Base-by-base conservation (phyloP, 1,284 basidiomycete species). In the Cryptococcus neoformans region DNA sequence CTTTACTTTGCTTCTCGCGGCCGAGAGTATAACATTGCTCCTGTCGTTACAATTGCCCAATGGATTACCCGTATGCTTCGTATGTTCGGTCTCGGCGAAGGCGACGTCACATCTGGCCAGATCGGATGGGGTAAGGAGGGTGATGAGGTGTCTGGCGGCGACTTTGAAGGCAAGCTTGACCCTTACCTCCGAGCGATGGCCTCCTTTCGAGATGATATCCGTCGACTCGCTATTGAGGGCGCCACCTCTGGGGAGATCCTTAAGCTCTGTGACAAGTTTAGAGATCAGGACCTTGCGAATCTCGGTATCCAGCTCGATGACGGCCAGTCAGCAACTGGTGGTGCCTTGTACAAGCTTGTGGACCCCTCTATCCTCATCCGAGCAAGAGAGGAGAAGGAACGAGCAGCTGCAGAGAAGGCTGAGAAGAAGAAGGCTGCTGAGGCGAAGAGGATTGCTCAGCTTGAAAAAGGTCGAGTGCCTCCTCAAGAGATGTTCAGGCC, bases 301-400 rank as follows among this genome's bases (percentile, higher is more conserved):
- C 81, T 99, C 53, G 96, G 96, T 12, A 90, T 99, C 5, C 92
- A 93, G 9, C 81, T 99, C 44, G 96, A 99, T 71, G 96, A 99
- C 56, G 73, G 74, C 78, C 91, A 93, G 80, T 92, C 93, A 16
- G 63, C 68, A 80, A 92, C 93, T 80, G 93, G 93, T n/a, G 87
- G 86, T 66, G 93, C 94, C 4, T 84, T 99, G 45, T 89, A 98
- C 64, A 99, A 99, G 78, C 81, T 99, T 46, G 89, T 96, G 14
- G 82, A 91, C 54, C 87, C 94, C 0, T 85, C 85, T 6, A 85
- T 92, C 59, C 82, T 99, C 39, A 85, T 90, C 61, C 87, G 83
- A 65, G 87, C 86, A 0, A 85, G 92, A 49, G 92, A 96, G 58
- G 94, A 94, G 71, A 98, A 97, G 80, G 85, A 86, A n/a, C 85